These are phyloP conservation scores for Citrus medica DNA, from an alignment of 345 rosid species.

Conservation along the genomic window DNA sequence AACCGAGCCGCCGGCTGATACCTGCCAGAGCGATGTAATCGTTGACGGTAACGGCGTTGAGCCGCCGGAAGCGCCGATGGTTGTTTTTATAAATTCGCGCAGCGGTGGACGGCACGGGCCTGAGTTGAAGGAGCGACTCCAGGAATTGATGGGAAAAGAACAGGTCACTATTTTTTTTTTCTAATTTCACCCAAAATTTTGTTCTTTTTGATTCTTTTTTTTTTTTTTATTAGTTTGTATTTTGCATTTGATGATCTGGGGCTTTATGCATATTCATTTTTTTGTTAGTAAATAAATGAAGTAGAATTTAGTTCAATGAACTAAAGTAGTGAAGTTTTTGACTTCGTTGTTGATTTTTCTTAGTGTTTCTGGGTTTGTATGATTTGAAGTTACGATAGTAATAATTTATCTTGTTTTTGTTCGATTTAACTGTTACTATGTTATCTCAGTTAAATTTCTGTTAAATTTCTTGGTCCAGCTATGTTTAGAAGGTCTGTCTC, in stretches of 20 bases:
- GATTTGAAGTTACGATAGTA: neutral
- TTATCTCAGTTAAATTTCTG: neutral
- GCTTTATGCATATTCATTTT: neutral
- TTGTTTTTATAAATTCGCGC: constrained; percentile 72
- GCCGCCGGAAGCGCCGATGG: constrained; percentile 67
- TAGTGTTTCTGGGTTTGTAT: neutral
- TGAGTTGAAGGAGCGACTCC: constrained; percentile 62
- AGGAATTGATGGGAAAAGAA: constrained; percentile 68
- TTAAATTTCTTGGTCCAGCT: neutral
- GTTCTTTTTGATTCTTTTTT: neutral
- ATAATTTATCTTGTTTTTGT: neutral
- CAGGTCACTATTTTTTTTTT: constrained; percentile 39
- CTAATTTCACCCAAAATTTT: neutral
- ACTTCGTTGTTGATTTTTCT: neutral
- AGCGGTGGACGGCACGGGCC: constrained; percentile 93
- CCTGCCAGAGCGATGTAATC: constrained; percentile 16
- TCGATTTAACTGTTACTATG: neutral
- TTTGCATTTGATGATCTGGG: neutral
- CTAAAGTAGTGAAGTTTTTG: neutral
- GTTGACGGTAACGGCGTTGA: constrained; percentile 1
- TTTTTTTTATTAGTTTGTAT: neutral
- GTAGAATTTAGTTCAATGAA: neutral
- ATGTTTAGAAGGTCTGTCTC: neutral
- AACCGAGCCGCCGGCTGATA: constrained; percentile 30
- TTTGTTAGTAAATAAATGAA: neutral